Percentiles rank a stretch among this genome's conserved stretches.
Evolutionary conservation across 805 yeast genomes (phyloP).

Genomic region (Zygoascus bituminiphila): DNA sequence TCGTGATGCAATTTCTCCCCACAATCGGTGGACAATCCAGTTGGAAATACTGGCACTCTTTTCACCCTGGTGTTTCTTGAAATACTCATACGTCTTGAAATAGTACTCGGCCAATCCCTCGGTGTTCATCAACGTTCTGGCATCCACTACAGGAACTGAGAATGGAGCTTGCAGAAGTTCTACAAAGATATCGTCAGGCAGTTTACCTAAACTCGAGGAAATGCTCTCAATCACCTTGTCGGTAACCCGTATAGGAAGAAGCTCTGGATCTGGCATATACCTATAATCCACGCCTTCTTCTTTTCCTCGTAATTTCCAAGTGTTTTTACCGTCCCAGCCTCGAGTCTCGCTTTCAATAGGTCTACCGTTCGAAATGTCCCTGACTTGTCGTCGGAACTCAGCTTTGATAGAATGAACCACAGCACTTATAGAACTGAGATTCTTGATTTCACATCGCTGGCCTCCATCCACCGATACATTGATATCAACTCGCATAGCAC

Average conservation of each 20-base stretch:
- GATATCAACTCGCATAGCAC: constrained; percentile 92
- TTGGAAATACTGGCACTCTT: constrained; percentile 42
- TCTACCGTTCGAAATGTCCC: constrained; percentile 35
- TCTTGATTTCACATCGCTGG: constrained; percentile 79
- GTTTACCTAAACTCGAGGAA: constrained; percentile 35
- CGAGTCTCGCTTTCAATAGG: constrained; percentile 57
- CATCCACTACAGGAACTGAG: constrained; percentile 60
- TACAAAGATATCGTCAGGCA: constrained; percentile 53
- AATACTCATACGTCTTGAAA: constrained; percentile 32
- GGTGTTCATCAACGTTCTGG: constrained; percentile 54
- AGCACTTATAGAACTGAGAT: constrained; percentile 76
- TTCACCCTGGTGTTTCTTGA: constrained; percentile 19
- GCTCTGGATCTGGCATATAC: constrained; percentile 90
- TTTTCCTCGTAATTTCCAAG: constrained; percentile 62
- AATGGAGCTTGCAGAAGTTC: constrained; percentile 43
- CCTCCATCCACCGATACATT: constrained; percentile 70
- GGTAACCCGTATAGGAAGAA: constrained; percentile 50
- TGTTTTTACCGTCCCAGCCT: constrained; percentile 80
- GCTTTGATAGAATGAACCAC: constrained; percentile 62
- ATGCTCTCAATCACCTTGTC: constrained; percentile 37
- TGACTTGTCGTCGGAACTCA: constrained; percentile 66
- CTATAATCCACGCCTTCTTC: constrained; percentile 82
- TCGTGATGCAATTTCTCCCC: constrained; percentile 55
- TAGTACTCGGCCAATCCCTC: constrained; percentile 48
- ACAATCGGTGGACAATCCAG: constrained; percentile 76